phyloP scores from a whole-genome alignment of 352 stramenopile genomes.

The Pythium sp. region DNA sequence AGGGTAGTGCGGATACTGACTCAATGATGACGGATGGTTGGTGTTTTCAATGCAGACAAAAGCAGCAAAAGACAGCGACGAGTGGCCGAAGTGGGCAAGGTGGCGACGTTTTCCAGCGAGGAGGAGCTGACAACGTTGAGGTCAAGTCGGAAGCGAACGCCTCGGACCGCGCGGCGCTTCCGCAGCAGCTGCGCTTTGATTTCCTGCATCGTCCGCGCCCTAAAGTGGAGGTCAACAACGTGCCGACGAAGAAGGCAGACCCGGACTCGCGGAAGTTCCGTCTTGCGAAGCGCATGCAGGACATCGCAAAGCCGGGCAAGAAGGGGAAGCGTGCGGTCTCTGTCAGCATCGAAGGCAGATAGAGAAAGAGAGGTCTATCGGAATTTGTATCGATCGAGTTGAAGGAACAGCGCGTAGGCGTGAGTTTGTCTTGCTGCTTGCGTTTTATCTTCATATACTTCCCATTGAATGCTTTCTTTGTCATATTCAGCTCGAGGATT shows the following conservation, averaged over 20 bases:
- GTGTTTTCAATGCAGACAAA: constrained; percentile 21
- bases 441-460: constrained; percentile 9
- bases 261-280: constrained; percentile 77
- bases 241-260: constrained; percentile 61
- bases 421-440: constrained; percentile 2
- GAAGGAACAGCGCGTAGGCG: neutral
- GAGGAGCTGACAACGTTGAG: constrained; percentile 25
- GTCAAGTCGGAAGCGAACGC: constrained; percentile 33
- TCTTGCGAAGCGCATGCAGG: constrained; percentile 84
- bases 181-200: constrained; percentile 75
- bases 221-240: constrained; percentile 71
- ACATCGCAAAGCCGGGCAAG: constrained; percentile 74
- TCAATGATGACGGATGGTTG: neutral
- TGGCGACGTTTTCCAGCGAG: constrained; percentile 48
- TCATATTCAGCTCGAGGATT: neutral
- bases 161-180: constrained; percentile 69
- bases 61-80: constrained; percentile 42
- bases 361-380: constrained; percentile 20
- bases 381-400: neutral
- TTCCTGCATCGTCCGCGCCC: constrained; percentile 81
- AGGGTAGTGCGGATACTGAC: neutral
- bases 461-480: neutral
- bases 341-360: constrained; percentile 84
- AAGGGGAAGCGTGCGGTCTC: constrained; percentile 72
- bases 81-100: constrained; percentile 25